Conservation (phyloP, 2,329 filamentous ascomycete genomes). For the Rutstroemia sp. region DNA sequence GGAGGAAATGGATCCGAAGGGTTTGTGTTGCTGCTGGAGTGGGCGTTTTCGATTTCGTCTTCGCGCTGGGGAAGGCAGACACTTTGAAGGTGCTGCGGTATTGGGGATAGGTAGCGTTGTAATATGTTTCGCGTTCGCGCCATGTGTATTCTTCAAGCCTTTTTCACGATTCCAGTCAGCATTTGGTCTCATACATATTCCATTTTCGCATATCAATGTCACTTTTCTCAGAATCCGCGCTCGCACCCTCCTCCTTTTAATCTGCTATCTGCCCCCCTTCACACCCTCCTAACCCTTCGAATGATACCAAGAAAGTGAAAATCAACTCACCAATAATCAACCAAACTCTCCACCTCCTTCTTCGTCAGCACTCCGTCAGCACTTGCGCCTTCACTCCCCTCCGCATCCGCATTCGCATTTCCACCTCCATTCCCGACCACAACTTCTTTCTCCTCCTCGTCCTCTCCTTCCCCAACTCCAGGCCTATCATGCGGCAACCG, state of each 20-base stretch:
- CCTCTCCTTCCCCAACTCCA: not conserved
- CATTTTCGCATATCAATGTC: not conserved
- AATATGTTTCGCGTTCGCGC: slow-evolving; percentile 48
- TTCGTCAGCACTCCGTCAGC: slow-evolving; percentile 47
- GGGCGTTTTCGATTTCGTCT: not conserved
- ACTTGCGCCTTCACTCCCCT: slow-evolving; percentile 37
- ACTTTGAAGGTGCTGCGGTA: slow-evolving; percentile 43
- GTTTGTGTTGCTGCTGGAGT: slow-evolving; percentile 21
- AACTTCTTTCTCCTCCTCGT: not conserved
- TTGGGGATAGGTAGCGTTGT: slow-evolving; percentile 55
- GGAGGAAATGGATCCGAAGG: slow-evolving; percentile 57
- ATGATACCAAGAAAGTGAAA: not conserved
- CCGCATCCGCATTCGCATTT: not conserved
- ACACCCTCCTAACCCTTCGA: not conserved
- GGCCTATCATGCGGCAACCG: slow-evolving; percentile 50
- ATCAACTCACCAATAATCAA: slow-evolving; percentile 53
- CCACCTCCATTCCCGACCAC: not conserved
- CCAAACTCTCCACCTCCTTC: slow-evolving; percentile 51
- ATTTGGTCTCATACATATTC: not conserved
- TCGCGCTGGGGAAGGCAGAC: slow-evolving; percentile 35
- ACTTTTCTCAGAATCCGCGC: too few species aligned
- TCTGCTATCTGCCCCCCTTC: not conserved
- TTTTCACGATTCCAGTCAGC: not conserved
- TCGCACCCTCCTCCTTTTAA: too few species aligned
- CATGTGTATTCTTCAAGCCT: slow-evolving; percentile 63